Evolutionary conservation across 2,329 filamentous ascomycete species (phyloP), one percentile per base, ranked within the genome.

Genomic region (Davidsoniella eucalypti): DNA sequence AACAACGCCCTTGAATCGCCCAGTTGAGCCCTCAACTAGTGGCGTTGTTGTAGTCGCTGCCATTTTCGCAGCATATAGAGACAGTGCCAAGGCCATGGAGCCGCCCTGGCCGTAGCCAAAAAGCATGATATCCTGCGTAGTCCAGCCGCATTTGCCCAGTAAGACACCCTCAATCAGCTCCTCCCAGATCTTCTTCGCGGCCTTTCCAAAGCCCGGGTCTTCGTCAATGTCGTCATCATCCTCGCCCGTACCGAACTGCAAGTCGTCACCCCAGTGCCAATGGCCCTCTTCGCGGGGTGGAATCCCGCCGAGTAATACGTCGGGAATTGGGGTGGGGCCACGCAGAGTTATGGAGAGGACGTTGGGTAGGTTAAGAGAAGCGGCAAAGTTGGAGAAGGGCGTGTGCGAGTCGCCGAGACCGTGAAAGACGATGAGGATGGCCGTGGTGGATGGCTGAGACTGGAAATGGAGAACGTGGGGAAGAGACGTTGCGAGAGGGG

Each of bases 351-450:
- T 74, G 58, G 79, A 78, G 51, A 80, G 73, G 48, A 87, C 87
- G 59, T 87, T 84, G 0, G 87, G 86, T 2, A 94, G 75, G 54
- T 73, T 70, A 54, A 94, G 66, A 56, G 76, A 78, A 51, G 70
- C 69, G 17, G 80, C 84, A 54, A 94, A 82, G 42, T 67, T 66
- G 53, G 76, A 72, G 62, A 92, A 93, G 36, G 83, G 71, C 2
- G 62, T 59, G 53, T 85, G 75, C 33, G 74, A 78, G 65, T 94
- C 87, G 55, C 87, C 87, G 10, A 94, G 75, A 55, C 87, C 87
- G 64, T 94, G 87, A 52, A 94, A 77, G 47, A 94, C 75, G 60
- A 94, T 67, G 54, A 94, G 76, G 57, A 93, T 71, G 57, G 88
- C 82, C 41, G 79, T 83, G 8, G 82, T 76, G 10, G 74, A 73